Evolutionary conservation across 441 rosid genomes (phyloP).

Genomic region (Syzygium syzygioides): DNA sequence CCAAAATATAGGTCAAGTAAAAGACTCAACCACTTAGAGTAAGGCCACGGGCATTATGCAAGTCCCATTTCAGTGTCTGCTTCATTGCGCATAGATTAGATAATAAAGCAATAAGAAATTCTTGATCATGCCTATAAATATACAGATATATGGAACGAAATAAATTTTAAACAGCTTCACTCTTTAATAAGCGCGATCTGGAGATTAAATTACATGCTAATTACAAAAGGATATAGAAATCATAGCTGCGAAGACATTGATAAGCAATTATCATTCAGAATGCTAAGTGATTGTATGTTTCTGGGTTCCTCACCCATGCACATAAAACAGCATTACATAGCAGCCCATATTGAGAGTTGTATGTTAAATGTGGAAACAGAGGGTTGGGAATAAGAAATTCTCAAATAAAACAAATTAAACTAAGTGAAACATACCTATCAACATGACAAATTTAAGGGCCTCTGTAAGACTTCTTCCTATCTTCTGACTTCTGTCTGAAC

Average conservation of each 20-base stretch:
- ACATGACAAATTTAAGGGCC: constrained; percentile 83
- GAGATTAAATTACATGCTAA: neutral
- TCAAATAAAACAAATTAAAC: neutral
- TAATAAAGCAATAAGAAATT: neutral
- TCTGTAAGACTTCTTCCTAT: constrained; percentile 60
- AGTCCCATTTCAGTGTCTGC: neutral
- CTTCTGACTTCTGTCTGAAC: constrained; percentile 45
- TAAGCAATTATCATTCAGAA: neutral
- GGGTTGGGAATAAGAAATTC: neutral
- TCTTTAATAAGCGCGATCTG: neutral
- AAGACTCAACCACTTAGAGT: neutral
- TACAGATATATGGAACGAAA: neutral
- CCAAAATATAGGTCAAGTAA: neutral
- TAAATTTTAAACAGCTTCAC: neutral
- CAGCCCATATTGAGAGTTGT: neutral
- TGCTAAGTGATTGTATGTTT: neutral
- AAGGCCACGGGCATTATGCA: neutral
- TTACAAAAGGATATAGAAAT: neutral
- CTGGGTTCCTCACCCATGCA: neutral
- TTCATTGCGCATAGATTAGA: neutral
- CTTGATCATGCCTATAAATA: neutral
- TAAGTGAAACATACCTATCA: constrained; percentile 50
- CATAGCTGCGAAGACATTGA: neutral
- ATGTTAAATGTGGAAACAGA: neutral
- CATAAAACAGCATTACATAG: neutral